phyloP scores from a whole-genome alignment of 2,329 filamentous ascomycete species.

The Phialemoniopsis sp. region DNA sequence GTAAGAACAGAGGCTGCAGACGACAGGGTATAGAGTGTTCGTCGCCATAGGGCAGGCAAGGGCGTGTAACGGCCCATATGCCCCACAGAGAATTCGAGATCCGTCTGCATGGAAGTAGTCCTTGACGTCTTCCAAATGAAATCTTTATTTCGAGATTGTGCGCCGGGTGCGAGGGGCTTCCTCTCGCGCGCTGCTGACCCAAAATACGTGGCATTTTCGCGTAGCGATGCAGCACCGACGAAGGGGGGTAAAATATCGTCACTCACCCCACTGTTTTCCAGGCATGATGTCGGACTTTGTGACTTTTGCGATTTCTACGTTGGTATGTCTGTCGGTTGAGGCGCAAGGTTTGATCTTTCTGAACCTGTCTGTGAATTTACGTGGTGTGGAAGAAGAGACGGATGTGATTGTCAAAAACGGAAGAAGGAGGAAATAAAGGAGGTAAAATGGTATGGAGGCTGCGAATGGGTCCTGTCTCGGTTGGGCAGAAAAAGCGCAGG shows the following conservation, averaged over 20 bases:
- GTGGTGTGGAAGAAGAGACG: background rate
- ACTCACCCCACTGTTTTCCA: conserved; percentile 35
- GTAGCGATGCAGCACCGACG: too few relatives aligned
- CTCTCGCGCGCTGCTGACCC: background rate
- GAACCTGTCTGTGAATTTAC: background rate
- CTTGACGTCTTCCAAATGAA: background rate
- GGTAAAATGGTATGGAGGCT: background rate
- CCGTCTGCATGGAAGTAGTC: too few relatives aligned
- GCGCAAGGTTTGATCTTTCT: background rate
- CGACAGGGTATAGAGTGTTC: background rate
- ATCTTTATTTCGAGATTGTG: background rate
- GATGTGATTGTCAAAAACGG: background rate
- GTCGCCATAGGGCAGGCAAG: background rate
- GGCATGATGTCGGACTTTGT: conserved; percentile 21
- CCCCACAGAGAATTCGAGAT: too few relatives aligned
- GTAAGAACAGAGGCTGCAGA: background rate
- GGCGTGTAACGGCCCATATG: background rate
- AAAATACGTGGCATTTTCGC: conserved; percentile 12
- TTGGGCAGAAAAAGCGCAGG: too few relatives aligned
- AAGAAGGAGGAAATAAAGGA: background rate
- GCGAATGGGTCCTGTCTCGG: too few relatives aligned
- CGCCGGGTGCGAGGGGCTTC: background rate
- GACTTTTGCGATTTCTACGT: background rate
- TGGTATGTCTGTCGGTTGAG: too few relatives aligned
- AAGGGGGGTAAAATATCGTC: conserved; percentile 8